phyloP scores from a whole-genome alignment of 306 rosid species.

The Trifolium subterraneum region DNA sequence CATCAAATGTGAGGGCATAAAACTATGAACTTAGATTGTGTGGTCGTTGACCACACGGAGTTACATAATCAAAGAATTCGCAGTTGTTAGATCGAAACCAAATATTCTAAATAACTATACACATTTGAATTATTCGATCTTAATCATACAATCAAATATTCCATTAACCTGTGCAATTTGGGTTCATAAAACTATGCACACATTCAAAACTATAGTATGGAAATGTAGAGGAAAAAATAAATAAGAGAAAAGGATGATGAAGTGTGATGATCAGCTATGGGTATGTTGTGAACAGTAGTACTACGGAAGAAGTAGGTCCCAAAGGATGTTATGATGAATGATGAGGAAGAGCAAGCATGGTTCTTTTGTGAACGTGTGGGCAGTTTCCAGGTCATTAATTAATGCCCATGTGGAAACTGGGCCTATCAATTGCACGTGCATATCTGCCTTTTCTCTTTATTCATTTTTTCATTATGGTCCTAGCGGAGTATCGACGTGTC shows the following conservation, averaged over 20 bases:
- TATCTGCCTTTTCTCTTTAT: slow-evolving; percentile 39
- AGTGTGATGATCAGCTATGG: slow-evolving; percentile 51
- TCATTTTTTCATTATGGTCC: slow-evolving; percentile 47
- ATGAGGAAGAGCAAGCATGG: slow-evolving; percentile 38
- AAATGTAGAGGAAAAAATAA: too few relatives aligned
- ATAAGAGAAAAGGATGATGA: slow-evolving; percentile 43
- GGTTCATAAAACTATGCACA: too few relatives aligned
- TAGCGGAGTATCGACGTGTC: background rate
- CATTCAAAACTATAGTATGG: too few relatives aligned
- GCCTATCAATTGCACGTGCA: slow-evolving; percentile 82
- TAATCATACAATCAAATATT: too few relatives aligned
- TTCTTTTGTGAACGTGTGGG: slow-evolving; percentile 67
- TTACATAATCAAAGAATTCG: too few relatives aligned
- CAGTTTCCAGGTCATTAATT: slow-evolving; percentile 52
- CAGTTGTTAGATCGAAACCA: too few relatives aligned
- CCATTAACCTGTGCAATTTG: too few relatives aligned
- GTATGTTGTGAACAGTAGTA: slow-evolving; percentile 48
- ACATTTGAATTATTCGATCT: too few relatives aligned
- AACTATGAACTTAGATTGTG: too few relatives aligned
- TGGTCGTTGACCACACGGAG: too few relatives aligned
- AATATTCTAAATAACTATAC: too few relatives aligned
- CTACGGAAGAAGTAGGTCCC: slow-evolving; percentile 57
- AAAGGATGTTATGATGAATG: slow-evolving; percentile 45
- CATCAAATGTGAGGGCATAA: too few relatives aligned
- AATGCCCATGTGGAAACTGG: slow-evolving; percentile 83